Conservation (phyloP, 129 eudicot genomes). For the Gnaphalium uliginosum region DNA sequence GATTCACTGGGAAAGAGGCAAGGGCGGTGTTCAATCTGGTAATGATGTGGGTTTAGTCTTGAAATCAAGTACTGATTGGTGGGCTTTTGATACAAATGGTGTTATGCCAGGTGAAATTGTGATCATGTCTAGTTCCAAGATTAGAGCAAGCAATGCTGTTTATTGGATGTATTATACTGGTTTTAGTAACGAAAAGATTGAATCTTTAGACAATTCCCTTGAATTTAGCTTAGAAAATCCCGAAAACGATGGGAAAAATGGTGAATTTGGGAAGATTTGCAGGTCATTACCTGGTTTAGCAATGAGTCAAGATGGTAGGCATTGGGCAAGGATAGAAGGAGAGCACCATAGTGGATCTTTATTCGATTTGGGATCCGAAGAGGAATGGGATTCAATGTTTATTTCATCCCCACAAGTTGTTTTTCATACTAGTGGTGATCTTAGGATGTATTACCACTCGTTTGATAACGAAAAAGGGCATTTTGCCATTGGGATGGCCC, state of each 20-base stretch:
- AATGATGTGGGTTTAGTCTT: constrained; percentile 71
- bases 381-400: constrained; percentile 85
- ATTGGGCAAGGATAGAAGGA: constrained; percentile 97
- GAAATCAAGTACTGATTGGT: constrained; percentile 78
- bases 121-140: constrained; percentile 80
- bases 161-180: constrained; percentile 96
- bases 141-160: constrained; percentile 63
- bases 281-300: constrained; percentile 89
- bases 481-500: constrained; percentile 67
- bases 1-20: constrained; percentile 85
- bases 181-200: constrained; percentile 51
- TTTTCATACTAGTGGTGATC: constrained; percentile 65
- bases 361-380: constrained; percentile 74
- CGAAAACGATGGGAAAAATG: constrained; percentile 22
- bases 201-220: constrained; percentile 33
- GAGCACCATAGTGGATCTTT: constrained; percentile 92
- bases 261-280: constrained; percentile 39
- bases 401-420: constrained; percentile 89
- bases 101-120: constrained; percentile 73
- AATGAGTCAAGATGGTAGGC: constrained; percentile 96
- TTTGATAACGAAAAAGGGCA: constrained; percentile 55
- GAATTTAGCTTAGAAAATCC: constrained; percentile 43
- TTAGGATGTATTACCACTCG: constrained; percentile 91
- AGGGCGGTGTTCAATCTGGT: constrained; percentile 48
- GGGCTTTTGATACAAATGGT: constrained; percentile 86